Evolutionary conservation across 192 early-diverging fungal genomes (phyloP).

Genomic region (Backusella liffmaniae): DNA sequence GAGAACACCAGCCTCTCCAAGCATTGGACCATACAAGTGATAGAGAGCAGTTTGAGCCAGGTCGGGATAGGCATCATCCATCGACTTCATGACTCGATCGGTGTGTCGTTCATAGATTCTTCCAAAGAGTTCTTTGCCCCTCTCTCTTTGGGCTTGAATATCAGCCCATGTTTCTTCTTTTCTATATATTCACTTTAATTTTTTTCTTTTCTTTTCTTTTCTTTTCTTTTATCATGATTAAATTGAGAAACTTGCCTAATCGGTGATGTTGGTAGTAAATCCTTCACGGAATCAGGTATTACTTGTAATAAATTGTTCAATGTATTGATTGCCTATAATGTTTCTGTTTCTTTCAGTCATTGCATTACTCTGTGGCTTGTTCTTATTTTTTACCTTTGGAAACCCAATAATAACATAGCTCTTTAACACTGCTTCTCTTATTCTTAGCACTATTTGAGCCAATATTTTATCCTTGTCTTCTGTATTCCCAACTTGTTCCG

Average conservation of each 20-base stretch:
- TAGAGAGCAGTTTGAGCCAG: slow-evolving; percentile 16
- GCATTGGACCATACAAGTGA: slow-evolving; percentile 17
- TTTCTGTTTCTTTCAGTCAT: not conserved
- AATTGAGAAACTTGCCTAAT: not conserved
- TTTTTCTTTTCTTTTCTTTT: not conserved
- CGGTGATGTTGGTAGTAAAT: not conserved
- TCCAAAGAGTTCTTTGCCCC: slow-evolving; percentile 18
- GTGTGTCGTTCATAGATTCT: slow-evolving; percentile 22
- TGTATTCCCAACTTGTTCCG: not conserved
- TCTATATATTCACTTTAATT: not conserved
- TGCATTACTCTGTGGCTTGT: not conserved
- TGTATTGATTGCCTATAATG: slow-evolving; percentile 19
- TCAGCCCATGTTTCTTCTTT: slow-evolving; percentile 18
- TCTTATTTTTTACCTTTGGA: slow-evolving; percentile 16
- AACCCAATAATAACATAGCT: slow-evolving; percentile 14
- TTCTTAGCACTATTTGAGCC: not conserved
- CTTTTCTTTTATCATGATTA: not conserved
- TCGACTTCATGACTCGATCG: slow-evolving; percentile 4
- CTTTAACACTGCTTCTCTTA: slow-evolving; percentile 18
- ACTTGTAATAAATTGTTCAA: not conserved
- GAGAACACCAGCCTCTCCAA: not conserved
- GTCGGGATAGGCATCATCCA: slow-evolving; percentile 14
- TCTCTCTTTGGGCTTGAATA: slow-evolving; percentile 1
- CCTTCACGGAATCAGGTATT: not conserved
- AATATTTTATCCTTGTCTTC: not conserved